These are phyloP conservation scores for Coccinonectria pachysandricola DNA, from an alignment of 2,329 filamentous ascomycete genomes.

Conservation along the genomic window DNA sequence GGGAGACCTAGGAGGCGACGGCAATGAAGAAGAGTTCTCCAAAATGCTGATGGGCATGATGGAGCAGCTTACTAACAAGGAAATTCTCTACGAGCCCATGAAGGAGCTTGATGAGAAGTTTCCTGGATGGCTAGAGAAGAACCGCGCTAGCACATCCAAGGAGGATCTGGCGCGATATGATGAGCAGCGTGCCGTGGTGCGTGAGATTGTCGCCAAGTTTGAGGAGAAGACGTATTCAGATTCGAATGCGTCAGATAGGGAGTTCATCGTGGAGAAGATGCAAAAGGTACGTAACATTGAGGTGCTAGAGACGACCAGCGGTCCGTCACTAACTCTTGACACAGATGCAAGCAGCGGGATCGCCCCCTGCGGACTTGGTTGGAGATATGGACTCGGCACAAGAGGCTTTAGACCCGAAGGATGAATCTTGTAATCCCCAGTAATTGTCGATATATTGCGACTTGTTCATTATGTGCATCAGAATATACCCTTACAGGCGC, in stretches of 20 bases:
- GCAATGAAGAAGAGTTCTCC: constrained; percentile 72
- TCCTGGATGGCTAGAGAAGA: constrained; percentile 76
- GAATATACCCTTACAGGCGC: constrained; percentile 19
- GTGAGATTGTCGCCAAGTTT: constrained; percentile 82
- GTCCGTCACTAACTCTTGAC: constrained; percentile 2
- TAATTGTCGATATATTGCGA: no score
- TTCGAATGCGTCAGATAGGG: constrained; percentile 67
- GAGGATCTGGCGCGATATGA: constrained; percentile 74
- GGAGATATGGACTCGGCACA: constrained; percentile 81
- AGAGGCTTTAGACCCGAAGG: constrained; percentile 52
- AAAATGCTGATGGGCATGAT: constrained; percentile 97
- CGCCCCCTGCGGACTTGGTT: constrained; percentile 81
- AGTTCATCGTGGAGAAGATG: constrained; percentile 96
- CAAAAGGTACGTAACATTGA: constrained; percentile 64
- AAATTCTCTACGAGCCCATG: constrained; percentile 97
- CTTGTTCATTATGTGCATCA: no score
- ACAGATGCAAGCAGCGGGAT: constrained; percentile 94
- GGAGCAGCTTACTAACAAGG: constrained; percentile 97
- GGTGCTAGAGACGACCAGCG: no score
- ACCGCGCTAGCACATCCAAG: constrained; percentile 51
- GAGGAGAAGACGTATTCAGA: constrained; percentile 75
- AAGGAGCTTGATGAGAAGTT: constrained; percentile 93
- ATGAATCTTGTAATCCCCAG: constrained; percentile 54
- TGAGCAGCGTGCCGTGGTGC: constrained; percentile 68
- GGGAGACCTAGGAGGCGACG: constrained; percentile 51